Percentiles rank a stretch among this genome's conserved stretches.
phyloP scores from a whole-genome alignment of 148 eudicot genomes.

The Amaranthus cruentus region DNA sequence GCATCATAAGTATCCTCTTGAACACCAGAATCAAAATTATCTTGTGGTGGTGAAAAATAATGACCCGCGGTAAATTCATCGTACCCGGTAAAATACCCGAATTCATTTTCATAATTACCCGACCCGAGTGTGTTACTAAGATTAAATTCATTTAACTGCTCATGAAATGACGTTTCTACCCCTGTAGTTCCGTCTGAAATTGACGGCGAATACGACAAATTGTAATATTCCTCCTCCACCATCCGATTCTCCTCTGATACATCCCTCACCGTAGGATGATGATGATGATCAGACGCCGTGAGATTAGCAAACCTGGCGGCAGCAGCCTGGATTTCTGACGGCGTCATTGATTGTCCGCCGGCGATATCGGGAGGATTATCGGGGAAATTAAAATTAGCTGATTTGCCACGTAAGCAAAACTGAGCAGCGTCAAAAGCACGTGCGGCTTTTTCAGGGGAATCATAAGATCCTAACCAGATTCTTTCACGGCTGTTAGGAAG shows the following conservation, averaged over 20 bases:
- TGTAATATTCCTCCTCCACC: slow-evolving; percentile 13
- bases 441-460: slow-evolving; percentile 66
- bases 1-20: slow-evolving; percentile 32
- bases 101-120: slow-evolving; percentile 36
- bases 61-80: slow-evolving; percentile 33
- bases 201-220: slow-evolving; percentile 25
- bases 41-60: slow-evolving; percentile 26
- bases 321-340: slow-evolving; percentile 51
- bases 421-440: slow-evolving; percentile 91
- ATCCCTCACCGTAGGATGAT: neutral
- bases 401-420: slow-evolving; percentile 65
- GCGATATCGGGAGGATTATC: slow-evolving; percentile 52
- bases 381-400: slow-evolving; percentile 79
- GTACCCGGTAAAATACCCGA: slow-evolving; percentile 50
- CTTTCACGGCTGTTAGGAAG: slow-evolving; percentile 77
- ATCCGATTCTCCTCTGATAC: neutral
- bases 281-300: neutral
- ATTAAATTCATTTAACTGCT: slow-evolving; percentile 16
- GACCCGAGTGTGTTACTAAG: slow-evolving; percentile 27
- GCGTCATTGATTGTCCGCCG: slow-evolving; percentile 38
- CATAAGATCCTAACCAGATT: slow-evolving; percentile 81
- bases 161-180: slow-evolving; percentile 38
- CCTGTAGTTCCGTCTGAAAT: slow-evolving; percentile 29
- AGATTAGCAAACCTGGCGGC: slow-evolving; percentile 54
- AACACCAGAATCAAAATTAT: slow-evolving; percentile 3